phyloP scores from a whole-genome alignment of 2,329 filamentous ascomycete genomes.

The Colletotrichum tanaceti region DNA sequence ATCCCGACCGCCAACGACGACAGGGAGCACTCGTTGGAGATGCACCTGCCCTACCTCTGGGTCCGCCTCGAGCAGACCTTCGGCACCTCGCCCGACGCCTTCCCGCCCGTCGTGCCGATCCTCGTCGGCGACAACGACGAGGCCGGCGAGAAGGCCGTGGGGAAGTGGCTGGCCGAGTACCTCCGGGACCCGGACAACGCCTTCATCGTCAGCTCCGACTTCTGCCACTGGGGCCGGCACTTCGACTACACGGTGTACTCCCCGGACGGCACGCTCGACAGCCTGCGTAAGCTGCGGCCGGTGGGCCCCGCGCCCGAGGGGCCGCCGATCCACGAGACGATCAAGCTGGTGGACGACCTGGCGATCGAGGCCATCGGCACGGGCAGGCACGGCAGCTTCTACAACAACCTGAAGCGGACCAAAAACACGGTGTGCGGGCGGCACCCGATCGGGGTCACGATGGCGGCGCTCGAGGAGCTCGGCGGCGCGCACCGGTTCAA shows the following conservation, averaged over 20 bases:
- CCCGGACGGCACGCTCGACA: constrained; percentile 54
- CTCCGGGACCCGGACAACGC: constrained; percentile 79
- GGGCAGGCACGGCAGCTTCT: constrained; percentile 77
- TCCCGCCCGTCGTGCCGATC: constrained; percentile 84
- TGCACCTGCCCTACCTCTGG: constrained; percentile 95
- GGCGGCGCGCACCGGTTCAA: constrained; percentile 69
- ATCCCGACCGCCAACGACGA: constrained; percentile 78
- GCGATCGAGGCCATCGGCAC: constrained; percentile 88
- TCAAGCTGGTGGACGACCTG: constrained; percentile 80
- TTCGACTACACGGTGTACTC: constrained; percentile 87
- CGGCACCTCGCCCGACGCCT: constrained; percentile 58
- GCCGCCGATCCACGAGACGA: constrained; percentile 83
- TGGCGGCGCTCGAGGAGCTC: constrained; percentile 84
- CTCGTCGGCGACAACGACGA: constrained; percentile 81
- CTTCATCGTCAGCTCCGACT: constrained; percentile 94
- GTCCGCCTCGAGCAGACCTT: constrained; percentile 72
- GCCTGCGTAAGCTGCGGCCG: constrained; percentile 53
- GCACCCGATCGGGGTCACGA: constrained; percentile 92
- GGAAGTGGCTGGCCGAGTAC: constrained; percentile 79
- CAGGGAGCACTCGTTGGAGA: constrained; percentile 92
- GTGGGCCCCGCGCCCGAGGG: constrained; percentile 50
- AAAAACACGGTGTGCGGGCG: constrained; percentile 94
- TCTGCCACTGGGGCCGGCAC: constrained; percentile 92
- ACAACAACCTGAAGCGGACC: constrained; percentile 75
- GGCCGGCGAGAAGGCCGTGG: constrained; percentile 74